A percentile compares a stretch with the other conserved stretches of the same genome.
Evolutionary conservation across 1,284 basidiomycete species (phyloP).

Genomic region (Papiliotrema flavescens): DNA sequence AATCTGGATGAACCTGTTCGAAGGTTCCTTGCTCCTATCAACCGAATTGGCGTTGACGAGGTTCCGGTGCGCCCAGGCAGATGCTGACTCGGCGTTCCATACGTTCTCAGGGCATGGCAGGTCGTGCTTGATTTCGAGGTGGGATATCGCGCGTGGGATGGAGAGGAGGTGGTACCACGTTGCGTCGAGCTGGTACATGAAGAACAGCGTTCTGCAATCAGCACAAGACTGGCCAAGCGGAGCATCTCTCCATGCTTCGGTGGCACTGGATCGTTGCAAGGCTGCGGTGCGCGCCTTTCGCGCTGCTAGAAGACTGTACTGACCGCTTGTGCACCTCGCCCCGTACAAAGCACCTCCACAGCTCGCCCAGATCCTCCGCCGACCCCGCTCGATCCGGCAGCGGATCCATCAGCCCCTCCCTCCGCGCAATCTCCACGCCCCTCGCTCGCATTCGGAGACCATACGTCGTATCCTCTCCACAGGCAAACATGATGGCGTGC

Average conservation of each 20-base stretch:
- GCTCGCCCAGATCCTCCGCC: conserved; percentile 10
- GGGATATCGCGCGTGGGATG: conserved; percentile 25
- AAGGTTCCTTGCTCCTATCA: background rate
- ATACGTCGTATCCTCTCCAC: conserved; percentile 12
- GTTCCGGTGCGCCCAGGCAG: conserved; percentile 28
- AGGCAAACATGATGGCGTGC: conserved; percentile 16
- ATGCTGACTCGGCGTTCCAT: conserved; percentile 14
- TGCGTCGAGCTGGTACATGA: conserved; percentile 25
- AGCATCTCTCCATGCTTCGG: too few relatives aligned
- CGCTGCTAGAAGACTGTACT: background rate
- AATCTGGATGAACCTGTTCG: conserved; percentile 15
- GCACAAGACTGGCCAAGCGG: too few relatives aligned
- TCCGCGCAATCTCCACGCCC: conserved; percentile 16
- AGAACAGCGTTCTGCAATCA: conserved; percentile 14
- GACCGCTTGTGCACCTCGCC: conserved; percentile 25
- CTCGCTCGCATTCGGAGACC: conserved; percentile 17
- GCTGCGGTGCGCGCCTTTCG: too few relatives aligned
- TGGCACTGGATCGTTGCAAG: too few relatives aligned
- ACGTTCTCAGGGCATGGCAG: conserved; percentile 19
- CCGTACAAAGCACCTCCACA: conserved; percentile 21
- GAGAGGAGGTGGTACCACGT: conserved; percentile 32
- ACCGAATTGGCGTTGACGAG: conserved; percentile 5
- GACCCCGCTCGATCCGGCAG: conserved; percentile 5
- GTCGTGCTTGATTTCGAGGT: conserved; percentile 36
- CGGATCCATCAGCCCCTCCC: conserved; percentile 19